Evolutionary conservation across 129 eudicot species (phyloP).

Genomic region (Calendula officinalis): DNA sequence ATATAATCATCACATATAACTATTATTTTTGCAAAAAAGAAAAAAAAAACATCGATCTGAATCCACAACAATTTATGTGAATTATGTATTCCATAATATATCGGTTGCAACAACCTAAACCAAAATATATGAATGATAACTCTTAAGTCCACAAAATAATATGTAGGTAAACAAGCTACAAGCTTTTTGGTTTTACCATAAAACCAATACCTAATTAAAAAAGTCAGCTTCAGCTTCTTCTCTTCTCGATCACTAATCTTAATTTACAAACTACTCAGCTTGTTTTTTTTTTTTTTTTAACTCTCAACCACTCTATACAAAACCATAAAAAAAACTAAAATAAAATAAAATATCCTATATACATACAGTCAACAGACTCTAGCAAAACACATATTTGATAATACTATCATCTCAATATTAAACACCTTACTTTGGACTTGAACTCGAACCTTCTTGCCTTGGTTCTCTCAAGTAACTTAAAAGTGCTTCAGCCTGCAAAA

Average conservation of each 20-base stretch:
- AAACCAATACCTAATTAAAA: constrained; percentile 22
- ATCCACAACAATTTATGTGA: too few relatives aligned
- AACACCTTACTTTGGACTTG: constrained; percentile 57
- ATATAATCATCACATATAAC: too few relatives aligned
- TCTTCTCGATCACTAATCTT: constrained; percentile 21
- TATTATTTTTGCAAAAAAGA: too few relatives aligned
- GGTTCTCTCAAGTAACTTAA: constrained; percentile 78
- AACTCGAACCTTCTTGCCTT: constrained; percentile 79
- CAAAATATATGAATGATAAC: constrained; percentile 31
- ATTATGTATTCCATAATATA: neutral
- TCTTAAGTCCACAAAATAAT: constrained; percentile 31
- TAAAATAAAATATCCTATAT: constrained; percentile 28
- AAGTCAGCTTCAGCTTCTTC: constrained; percentile 36
- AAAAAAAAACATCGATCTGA: too few relatives aligned
- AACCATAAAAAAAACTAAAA: constrained; percentile 27
- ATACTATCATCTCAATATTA: constrained; percentile 6
- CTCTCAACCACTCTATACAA: constrained; percentile 64
- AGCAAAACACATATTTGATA: constrained; percentile 23
- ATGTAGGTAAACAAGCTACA: constrained; percentile 28
- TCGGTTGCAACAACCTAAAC: constrained; percentile 10
- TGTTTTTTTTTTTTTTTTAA: constrained; percentile 30
- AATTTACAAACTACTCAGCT: constrained; percentile 27
- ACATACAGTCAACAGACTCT: constrained; percentile 49
- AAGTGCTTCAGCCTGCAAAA: constrained; percentile 78
- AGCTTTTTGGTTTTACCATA: constrained; percentile 21